phyloP scores from a whole-genome alignment of 257 asterid genomes.

The Mentha longifolia region DNA sequence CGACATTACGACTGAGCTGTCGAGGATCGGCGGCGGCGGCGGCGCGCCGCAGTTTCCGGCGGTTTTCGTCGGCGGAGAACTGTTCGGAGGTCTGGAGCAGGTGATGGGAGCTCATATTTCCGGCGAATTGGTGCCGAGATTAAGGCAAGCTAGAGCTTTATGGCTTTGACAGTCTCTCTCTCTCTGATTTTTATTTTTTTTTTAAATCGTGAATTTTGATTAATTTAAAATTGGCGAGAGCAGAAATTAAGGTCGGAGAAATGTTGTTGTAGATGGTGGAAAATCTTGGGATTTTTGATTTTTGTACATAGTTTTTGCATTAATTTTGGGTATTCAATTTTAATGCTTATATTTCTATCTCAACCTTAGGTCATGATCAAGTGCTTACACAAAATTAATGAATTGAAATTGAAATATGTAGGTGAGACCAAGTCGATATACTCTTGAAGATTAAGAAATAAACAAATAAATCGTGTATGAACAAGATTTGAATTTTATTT shows the following conservation, averaged over 20 bases:
- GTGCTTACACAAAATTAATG: too few species aligned
- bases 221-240: neutral
- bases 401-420: neutral
- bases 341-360: too few species aligned
- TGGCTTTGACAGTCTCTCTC: conserved; percentile 63
- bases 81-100: conserved; percentile 82
- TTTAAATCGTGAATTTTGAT: neutral
- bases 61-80: conserved; percentile 77
- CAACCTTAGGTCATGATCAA: neutral
- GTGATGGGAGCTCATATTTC: conserved; percentile 76
- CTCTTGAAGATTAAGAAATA: neutral
- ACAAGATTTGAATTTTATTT: too few species aligned
- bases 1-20: conserved; percentile 35
- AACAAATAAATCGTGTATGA: neutral
- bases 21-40: conserved; percentile 30
- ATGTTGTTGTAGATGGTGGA: too few species aligned
- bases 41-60: conserved; percentile 55
- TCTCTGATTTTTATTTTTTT: neutral
- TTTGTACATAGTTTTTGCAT: conserved; percentile 26
- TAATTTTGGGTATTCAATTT: neutral
- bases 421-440: neutral
- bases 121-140: conserved; percentile 77
- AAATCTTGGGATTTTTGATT: conserved; percentile 4
- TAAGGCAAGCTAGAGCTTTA: conserved; percentile 71
- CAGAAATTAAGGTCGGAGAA: neutral